Evolutionary conservation across 164 flowering plant genomes (phyloP).

Genomic region (Echeveria elegans): DNA sequence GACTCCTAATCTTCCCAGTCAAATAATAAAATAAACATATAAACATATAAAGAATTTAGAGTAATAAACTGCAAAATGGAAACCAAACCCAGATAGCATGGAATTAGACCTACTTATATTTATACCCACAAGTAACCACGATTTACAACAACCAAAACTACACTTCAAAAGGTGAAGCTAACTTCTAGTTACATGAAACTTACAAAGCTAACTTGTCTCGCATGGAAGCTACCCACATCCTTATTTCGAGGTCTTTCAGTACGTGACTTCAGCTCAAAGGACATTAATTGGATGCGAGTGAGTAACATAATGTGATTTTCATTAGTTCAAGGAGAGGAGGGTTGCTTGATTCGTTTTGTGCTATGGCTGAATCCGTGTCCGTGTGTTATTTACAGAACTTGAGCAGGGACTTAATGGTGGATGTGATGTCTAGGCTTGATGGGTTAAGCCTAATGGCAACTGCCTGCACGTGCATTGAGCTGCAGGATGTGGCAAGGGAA

Average conservation of each 20-base stretch:
- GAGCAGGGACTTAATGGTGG: constrained; percentile 16
- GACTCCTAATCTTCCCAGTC: too few relatives aligned
- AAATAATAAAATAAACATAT: too few relatives aligned
- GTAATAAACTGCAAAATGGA: not conserved
- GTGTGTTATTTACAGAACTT: constrained; percentile 5
- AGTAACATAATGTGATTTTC: too few relatives aligned
- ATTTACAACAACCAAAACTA: constrained; percentile 1
- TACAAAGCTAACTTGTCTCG: not conserved
- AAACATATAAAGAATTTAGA: too few relatives aligned
- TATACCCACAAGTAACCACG: constrained; percentile 1
- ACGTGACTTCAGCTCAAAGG: not conserved
- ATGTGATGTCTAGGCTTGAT: constrained; percentile 19
- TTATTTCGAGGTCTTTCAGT: not conserved
- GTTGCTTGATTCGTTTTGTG: not conserved
- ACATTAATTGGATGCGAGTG: too few relatives aligned
- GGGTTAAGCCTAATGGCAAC: constrained; percentile 20
- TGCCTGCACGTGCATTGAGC: constrained; percentile 19
- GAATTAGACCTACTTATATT: constrained; percentile 1
- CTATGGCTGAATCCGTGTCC: not conserved
- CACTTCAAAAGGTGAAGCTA: not conserved
- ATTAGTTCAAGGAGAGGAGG: too few relatives aligned
- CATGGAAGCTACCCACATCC: not conserved
- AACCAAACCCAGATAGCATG: not conserved
- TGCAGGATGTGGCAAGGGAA: constrained; percentile 12
- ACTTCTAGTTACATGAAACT: not conserved